Evolutionary conservation across 495 filamentous ascomycete genomes (phyloP).

Genomic region (Penicillium coprophilum): DNA sequence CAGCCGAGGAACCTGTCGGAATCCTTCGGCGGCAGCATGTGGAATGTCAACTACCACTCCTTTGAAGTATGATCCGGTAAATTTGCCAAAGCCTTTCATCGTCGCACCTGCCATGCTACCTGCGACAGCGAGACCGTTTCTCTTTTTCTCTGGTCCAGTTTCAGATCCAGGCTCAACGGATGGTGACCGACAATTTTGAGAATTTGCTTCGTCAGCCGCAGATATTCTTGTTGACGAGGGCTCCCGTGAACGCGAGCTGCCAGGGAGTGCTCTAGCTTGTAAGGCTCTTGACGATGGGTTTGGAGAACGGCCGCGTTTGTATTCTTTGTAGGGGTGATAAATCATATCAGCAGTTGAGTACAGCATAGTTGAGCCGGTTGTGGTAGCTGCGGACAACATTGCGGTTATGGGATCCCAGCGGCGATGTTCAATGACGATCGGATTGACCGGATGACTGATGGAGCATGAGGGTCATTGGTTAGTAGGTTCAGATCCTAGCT

Average conservation of each 20-base stretch:
- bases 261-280: background rate
- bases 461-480: background rate
- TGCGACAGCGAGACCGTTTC: slow-evolving; percentile 10
- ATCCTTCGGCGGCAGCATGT: slow-evolving; percentile 73
- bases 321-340: slow-evolving; percentile 32
- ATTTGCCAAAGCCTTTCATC: slow-evolving; percentile 35
- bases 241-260: background rate
- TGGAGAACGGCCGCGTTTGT: slow-evolving; percentile 18
- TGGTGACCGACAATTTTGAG: background rate
- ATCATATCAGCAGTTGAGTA: slow-evolving; percentile 32
- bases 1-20: slow-evolving; percentile 77
- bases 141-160: background rate
- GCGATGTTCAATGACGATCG: slow-evolving; percentile 35
- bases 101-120: slow-evolving; percentile 32
- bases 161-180: slow-evolving; percentile 16
- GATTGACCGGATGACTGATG: slow-evolving; percentile 27
- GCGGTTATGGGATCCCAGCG: slow-evolving; percentile 45
- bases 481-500: background rate
- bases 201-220: background rate
- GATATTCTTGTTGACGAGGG: background rate
- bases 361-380: slow-evolving; percentile 26
- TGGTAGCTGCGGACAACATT: slow-evolving; percentile 38
- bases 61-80: slow-evolving; percentile 28
- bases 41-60: slow-evolving; percentile 61
- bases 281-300: slow-evolving; percentile 13